Evolutionary conservation across 1,284 basidiomycete genomes (phyloP).

Genomic region (Ustilago trichophora): DNA sequence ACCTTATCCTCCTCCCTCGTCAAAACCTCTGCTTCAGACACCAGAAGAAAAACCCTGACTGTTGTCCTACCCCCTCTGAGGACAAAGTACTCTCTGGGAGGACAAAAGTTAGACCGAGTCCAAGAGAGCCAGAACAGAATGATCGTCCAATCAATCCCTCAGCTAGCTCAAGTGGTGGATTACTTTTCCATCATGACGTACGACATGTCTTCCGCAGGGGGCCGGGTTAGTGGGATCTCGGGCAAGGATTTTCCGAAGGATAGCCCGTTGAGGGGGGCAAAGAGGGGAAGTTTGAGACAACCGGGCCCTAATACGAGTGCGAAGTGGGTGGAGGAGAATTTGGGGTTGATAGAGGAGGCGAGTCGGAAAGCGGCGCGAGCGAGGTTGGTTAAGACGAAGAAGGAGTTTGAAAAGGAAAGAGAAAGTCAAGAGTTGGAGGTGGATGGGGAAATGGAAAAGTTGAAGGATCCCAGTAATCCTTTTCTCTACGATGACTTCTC

Average conservation of each 20-base stretch:
- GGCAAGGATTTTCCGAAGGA: constrained; percentile 26
- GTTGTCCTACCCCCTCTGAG: constrained; percentile 40
- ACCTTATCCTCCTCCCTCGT: constrained; percentile 3
- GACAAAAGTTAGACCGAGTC: constrained; percentile 3
- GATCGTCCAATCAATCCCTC: constrained; percentile 37
- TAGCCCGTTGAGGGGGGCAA: constrained; percentile 38
- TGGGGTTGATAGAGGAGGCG: constrained; percentile 16
- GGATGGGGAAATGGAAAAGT: constrained; percentile 3
- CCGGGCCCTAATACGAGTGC: constrained; percentile 48
- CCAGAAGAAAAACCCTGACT: constrained; percentile 5
- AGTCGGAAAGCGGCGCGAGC: constrained; percentile 2
- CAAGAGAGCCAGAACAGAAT: constrained; percentile 31
- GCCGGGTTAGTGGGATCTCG: constrained; percentile 3
- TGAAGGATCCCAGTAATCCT: constrained; percentile 28
- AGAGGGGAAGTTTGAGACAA: constrained; percentile 30
- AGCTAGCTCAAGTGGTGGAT: constrained; percentile 38
- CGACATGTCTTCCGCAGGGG: constrained; percentile 40
- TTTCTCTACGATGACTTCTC: constrained; percentile 18
- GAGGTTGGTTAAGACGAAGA: constrained; percentile 1
- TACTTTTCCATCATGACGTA: constrained; percentile 52
- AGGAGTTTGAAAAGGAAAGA: neutral
- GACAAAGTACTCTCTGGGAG: constrained; percentile 13
- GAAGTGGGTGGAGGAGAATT: constrained; percentile 36
- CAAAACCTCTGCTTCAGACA: neutral
- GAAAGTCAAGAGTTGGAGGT: neutral